Percentiles rank a stretch among this genome's conserved stretches.
phyloP scores from a whole-genome alignment of 73 alveolate species.

The Paramecium pentaurelia region DNA sequence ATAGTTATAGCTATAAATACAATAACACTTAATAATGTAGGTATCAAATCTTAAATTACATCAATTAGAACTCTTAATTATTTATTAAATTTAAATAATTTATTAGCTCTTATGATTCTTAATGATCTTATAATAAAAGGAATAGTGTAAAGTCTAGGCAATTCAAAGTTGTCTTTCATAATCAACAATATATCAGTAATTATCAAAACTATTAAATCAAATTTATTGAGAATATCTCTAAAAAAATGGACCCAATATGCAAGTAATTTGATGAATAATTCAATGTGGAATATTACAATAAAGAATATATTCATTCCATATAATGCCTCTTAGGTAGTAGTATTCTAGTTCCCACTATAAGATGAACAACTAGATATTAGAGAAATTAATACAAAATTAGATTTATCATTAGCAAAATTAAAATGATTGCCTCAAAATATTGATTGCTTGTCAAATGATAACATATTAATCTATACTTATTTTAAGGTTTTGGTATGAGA shows the following conservation, averaged over 20 bases:
- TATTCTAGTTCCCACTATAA: background rate
- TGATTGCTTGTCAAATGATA: background rate
- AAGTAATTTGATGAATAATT: slow-evolving; percentile 51
- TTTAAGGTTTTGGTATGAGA: background rate
- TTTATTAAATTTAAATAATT: background rate
- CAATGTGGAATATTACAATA: slow-evolving; percentile 60
- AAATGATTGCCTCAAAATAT: background rate
- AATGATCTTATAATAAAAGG: background rate
- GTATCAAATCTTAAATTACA: background rate
- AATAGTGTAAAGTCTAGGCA: background rate
- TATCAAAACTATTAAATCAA: slow-evolving; percentile 59
- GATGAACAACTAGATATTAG: background rate
- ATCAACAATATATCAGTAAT: slow-evolving; percentile 21
- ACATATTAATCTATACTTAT: background rate
- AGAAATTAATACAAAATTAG: background rate
- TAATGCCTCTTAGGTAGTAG: background rate
- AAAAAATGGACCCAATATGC: slow-evolving; percentile 54
- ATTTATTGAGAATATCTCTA: slow-evolving; percentile 59
- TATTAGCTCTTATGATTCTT: background rate
- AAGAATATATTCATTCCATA: background rate
- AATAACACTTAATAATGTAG: background rate
- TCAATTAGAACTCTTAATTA: background rate
- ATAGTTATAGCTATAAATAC: background rate
- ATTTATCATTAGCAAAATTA: background rate
- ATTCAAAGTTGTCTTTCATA: background rate